These are phyloP conservation scores for Talaromyces sp. DNA, from an alignment of 2,329 filamentous ascomycete genomes.

Conservation along the genomic window DNA sequence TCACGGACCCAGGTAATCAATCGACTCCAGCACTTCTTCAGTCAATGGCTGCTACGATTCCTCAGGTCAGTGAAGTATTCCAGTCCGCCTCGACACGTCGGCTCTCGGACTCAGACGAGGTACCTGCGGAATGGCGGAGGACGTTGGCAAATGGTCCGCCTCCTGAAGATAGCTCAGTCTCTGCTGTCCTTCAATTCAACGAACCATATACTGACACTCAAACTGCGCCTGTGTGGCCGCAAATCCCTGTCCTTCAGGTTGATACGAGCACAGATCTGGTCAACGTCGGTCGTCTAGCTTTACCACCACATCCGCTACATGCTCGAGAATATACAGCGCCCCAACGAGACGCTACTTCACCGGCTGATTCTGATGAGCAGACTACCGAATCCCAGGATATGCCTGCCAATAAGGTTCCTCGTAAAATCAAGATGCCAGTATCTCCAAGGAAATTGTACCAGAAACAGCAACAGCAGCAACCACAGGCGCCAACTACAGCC, in stretches of 20 bases:
- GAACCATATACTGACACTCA: neutral
- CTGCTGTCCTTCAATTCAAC: neutral
- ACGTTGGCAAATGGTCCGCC: neutral
- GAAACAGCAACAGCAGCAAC: neutral
- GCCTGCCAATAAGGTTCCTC: neutral
- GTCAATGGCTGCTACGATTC: neutral
- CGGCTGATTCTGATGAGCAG: neutral
- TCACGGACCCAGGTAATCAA: neutral
- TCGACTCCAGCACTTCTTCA: neutral
- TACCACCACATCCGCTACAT: neutral
- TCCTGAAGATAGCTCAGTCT: neutral
- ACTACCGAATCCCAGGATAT: neutral
- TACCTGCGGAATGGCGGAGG: neutral
- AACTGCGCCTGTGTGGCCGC: neutral
- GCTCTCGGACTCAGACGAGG: neutral
- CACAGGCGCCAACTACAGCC: neutral
- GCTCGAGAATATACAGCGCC: neutral
- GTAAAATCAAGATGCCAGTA: neutral
- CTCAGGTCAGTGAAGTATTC: neutral
- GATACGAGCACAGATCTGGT: neutral
- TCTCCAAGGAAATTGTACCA: neutral
- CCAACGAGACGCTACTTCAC: neutral
- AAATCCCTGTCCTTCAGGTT: neutral
- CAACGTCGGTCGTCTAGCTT: neutral
- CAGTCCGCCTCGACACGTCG: too few species aligned